Evolutionary conservation across 83 land plant species (phyloP).

Genomic region (Picea abies): DNA sequence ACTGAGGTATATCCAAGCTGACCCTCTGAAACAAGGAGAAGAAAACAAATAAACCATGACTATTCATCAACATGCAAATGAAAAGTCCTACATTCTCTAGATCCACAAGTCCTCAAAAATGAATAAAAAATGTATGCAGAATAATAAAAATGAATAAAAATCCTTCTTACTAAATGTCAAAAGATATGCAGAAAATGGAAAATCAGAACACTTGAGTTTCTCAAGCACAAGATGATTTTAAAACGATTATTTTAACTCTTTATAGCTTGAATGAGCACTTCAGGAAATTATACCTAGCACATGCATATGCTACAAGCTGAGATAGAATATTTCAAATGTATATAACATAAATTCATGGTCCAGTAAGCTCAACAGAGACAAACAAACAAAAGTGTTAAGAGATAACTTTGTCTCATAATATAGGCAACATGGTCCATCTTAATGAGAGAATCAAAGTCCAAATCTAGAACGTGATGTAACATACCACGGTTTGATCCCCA

Average conservation of each 20-base stretch:
- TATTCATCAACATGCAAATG: too few relatives aligned
- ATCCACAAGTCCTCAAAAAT: not conserved
- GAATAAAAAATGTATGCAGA: not conserved
- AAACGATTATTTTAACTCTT: not conserved
- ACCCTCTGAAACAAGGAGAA: conserved; percentile 70
- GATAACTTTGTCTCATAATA: not conserved
- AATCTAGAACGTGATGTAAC: not conserved
- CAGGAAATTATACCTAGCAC: not conserved
- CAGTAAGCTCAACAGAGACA: not conserved
- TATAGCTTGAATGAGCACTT: not conserved
- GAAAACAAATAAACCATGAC: not conserved
- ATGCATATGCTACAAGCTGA: not conserved
- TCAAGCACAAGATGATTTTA: not conserved
- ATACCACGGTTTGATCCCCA: conserved; percentile 98
- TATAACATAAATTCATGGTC: not conserved
- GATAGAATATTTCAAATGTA: not conserved
- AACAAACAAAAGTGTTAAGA: not conserved
- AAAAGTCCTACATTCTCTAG: not conserved
- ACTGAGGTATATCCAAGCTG: conserved; percentile 98
- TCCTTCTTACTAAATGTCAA: too few relatives aligned
- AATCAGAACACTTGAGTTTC: not conserved
- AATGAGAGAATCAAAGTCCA: not conserved
- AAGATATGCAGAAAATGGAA: not conserved
- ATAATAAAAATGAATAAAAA: too few relatives aligned
- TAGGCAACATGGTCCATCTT: not conserved